These are phyloP conservation scores for Allium cepa DNA, from an alignment of 106 monocot species.

Conservation along the genomic window DNA sequence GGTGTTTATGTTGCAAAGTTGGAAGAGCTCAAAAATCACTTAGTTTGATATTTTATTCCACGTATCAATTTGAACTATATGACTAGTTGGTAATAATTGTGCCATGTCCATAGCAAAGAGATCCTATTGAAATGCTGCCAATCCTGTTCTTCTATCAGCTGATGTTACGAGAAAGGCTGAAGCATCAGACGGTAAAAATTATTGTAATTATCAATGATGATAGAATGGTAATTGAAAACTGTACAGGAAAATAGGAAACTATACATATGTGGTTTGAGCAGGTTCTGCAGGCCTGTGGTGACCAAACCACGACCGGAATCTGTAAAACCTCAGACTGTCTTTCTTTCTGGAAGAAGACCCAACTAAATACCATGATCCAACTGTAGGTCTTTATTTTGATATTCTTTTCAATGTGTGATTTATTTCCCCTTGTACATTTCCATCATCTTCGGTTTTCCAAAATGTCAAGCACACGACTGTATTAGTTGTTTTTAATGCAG, in stretches of 20 bases:
- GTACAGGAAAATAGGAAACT: too few relatives aligned
- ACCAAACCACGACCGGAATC: slow-evolving; percentile 78
- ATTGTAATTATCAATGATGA: background rate
- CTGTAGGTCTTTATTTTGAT: too few relatives aligned
- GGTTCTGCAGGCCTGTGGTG: slow-evolving; percentile 89
- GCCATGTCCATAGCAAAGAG: slow-evolving; percentile 47
- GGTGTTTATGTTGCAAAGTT: slow-evolving; percentile 86
- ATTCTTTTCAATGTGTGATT: too few relatives aligned
- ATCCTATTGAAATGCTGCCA: slow-evolving; percentile 67
- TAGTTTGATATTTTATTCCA: background rate
- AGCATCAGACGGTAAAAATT: slow-evolving; percentile 52
- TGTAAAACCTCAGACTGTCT: slow-evolving; percentile 68
- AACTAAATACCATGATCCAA: too few relatives aligned
- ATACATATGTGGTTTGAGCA: slow-evolving; percentile 2
- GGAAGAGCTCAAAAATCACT: slow-evolving; percentile 76
- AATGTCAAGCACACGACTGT: too few relatives aligned
- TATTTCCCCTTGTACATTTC: too few relatives aligned
- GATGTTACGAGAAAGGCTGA: slow-evolving; percentile 75
- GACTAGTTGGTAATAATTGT: background rate
- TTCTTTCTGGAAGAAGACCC: too few relatives aligned
- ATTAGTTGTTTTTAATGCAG: too few relatives aligned
- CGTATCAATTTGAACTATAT: background rate
- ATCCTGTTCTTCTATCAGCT: slow-evolving; percentile 41
- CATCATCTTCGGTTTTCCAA: too few relatives aligned
- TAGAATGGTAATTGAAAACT: too few relatives aligned